A percentile compares a stretch with the other conserved stretches of the same genome.
Conservation (phyloP, 257 asterid species). For the Paulownia fortunei region DNA sequence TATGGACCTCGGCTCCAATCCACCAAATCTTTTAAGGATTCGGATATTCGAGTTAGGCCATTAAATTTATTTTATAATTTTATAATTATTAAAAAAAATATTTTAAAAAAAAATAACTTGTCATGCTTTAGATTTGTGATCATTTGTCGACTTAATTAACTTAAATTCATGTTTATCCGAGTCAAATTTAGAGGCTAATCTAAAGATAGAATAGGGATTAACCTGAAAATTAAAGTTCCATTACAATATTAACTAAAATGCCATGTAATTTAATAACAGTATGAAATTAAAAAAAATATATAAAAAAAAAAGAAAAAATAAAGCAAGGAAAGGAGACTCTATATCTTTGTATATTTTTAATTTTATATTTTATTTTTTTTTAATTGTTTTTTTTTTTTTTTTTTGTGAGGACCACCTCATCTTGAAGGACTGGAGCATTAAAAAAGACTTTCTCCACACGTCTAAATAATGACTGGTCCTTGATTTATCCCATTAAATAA, state of each 20-base stretch:
- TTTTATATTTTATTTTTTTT: neutral
- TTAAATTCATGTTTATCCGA: no score
- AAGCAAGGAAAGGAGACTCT: neutral
- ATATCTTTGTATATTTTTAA: neutral
- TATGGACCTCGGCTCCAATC: no score
- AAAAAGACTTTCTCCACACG: neutral
- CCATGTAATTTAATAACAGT: neutral
- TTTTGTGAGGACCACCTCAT: neutral
- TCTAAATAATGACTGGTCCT: neutral
- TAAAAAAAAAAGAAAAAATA: neutral
- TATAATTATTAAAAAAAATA: no score
- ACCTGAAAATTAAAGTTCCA: no score
- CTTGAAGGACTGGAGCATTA: neutral
- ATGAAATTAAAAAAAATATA: no score
- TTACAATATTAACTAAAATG: neutral
- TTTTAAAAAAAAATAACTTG: no score
- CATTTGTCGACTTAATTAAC: no score
- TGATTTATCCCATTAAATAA: slow-evolving; percentile 12
- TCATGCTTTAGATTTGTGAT: no score
- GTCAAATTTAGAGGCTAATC: neutral
- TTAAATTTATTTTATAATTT: no score
- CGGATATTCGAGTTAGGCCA: no score
- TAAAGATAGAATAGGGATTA: no score
- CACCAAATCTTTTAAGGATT: no score
- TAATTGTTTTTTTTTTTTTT: neutral